Evolutionary conservation across 257 asterid genomes (phyloP), one percentile per base, ranked within the genome.

Genomic region (Salvia splendens): DNA sequence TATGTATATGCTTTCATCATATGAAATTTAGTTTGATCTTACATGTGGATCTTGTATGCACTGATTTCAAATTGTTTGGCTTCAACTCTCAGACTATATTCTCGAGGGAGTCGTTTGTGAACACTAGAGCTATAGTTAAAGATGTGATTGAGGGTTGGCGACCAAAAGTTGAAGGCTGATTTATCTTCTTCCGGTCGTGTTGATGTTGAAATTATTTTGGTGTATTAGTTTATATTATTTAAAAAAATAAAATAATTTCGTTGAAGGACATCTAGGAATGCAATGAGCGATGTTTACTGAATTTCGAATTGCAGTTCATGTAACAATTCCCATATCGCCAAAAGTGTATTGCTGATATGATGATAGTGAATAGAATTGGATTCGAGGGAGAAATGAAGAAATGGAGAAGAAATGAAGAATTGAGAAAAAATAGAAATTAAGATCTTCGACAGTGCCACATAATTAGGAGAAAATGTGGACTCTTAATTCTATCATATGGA

Each of bases 81-180:
- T 74, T 53, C 61, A 45, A 63, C 65, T 50, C 36, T 40, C 89
- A 93, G 99, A 69, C 76, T 40, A 85, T 88, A 68, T 93, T 88
- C 79, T 85, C 97, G 60, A 75, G 69, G 77, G 95, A 86, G 6
- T 86, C 99, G 28, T 93, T 93, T 75, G 51, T 78, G 80, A 90
- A 81, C 42, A 93, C 97, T 3, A 81, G 86, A 70, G 89, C 95
- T 54, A 80, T 64, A 63, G 57, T 78, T 5, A 78, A 79, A 78
- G 99, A 90, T 51, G 97, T 93, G 35, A 82, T 93, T 40, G 95
- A 81, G 71, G 97, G 99, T 53, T 93, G 99, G 99, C 81, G 95
- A 72, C 80, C 96, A 33, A 93, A 93, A 78, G 96, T 80, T 55
- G 86, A 82, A 84, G 97, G 89, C 49, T 79, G 80, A 84, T 54